These are phyloP conservation scores for Triangularia setosa DNA, from an alignment of 2,329 filamentous ascomycete genomes.

Conservation along the genomic window DNA sequence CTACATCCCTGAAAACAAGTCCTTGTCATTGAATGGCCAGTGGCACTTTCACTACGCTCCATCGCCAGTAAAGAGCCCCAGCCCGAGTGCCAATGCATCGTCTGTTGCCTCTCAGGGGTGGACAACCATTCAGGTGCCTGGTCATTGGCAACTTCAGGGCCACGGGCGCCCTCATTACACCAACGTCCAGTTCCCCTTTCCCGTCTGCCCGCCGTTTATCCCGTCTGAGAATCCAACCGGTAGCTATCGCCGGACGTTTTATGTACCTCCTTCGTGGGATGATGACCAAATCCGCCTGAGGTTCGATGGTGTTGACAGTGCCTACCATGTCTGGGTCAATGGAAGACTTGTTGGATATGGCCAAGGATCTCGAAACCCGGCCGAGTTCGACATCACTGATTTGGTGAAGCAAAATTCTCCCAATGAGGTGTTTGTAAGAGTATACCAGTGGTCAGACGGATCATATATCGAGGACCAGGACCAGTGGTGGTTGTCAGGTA, in stretches of 20 bases:
- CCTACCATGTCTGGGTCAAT: slow-evolving; percentile 68
- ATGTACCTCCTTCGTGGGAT: slow-evolving; percentile 47
- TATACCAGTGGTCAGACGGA: slow-evolving; percentile 68
- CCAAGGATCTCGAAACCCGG: slow-evolving; percentile 64
- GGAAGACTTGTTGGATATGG: slow-evolving; percentile 61
- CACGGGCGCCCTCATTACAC: slow-evolving; percentile 66
- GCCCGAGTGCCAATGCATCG: slow-evolving; percentile 27
- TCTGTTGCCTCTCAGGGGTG: slow-evolving; percentile 31
- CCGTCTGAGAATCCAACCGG: slow-evolving; percentile 63
- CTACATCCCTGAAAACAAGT: slow-evolving; percentile 44
- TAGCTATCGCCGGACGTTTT: slow-evolving; percentile 55
- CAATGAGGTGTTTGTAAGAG: slow-evolving; percentile 59
- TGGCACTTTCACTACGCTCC: slow-evolving; percentile 54
- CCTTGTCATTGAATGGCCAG: slow-evolving; percentile 49
- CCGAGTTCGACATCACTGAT: slow-evolving; percentile 64
- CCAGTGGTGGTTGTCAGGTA: slow-evolving; percentile 66
- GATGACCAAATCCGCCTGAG: slow-evolving; percentile 54
- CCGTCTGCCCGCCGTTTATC: slow-evolving; percentile 59
- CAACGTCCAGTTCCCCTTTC: slow-evolving; percentile 63
- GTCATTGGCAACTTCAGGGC: slow-evolving; percentile 68
- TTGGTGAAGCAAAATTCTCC: slow-evolving; percentile 37
- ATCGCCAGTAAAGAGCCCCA: slow-evolving; percentile 44
- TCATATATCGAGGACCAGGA: slow-evolving; percentile 68
- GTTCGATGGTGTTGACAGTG: slow-evolving; percentile 69
- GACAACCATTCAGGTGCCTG: slow-evolving; percentile 56